Conservation (phyloP, 305 asterid species). For the Andrographis paniculata region DNA sequence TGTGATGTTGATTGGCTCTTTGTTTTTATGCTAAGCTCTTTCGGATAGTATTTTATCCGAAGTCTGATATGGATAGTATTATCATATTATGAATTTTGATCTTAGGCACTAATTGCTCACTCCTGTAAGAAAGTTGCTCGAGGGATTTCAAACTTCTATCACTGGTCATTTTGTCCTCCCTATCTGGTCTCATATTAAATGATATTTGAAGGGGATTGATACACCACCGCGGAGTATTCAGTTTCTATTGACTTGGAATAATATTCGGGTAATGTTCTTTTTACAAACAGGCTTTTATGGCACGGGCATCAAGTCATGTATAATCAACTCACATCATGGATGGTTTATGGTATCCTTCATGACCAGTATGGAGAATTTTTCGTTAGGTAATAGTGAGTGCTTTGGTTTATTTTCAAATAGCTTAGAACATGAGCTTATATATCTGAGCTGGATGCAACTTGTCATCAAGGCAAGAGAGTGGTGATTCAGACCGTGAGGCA, state of each 20-base stretch:
- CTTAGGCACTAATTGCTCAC: too few relatives aligned
- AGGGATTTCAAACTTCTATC: too few relatives aligned
- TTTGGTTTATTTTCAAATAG: conserved; percentile 8
- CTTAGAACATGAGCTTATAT: conserved; percentile 12
- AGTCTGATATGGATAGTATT: too few relatives aligned
- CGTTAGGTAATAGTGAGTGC: conserved; percentile 42
- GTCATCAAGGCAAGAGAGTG: conserved; percentile 66
- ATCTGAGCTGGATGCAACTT: conserved; percentile 15
- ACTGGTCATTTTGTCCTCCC: too few relatives aligned
- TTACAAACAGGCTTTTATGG: conserved; percentile 79
- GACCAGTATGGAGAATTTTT: conserved; percentile 89
- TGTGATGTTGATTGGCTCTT: too few relatives aligned
- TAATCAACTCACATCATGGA: conserved; percentile 93
- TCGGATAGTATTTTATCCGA: too few relatives aligned
- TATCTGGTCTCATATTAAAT: too few relatives aligned
- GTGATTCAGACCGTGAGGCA: conserved; percentile 57
- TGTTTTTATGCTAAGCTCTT: too few relatives aligned
- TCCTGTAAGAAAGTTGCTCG: too few relatives aligned
- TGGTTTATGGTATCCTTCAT: conserved; percentile 94
- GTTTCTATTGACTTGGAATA: conserved; percentile 17
- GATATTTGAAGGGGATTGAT: too few relatives aligned
- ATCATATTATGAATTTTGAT: too few relatives aligned
- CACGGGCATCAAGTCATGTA: conserved; percentile 99
- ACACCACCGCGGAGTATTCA: too few relatives aligned
- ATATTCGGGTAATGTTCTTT: conserved; percentile 14